These are phyloP conservation scores for Rhodotorula sp. DNA, from an alignment of 1,284 basidiomycete genomes.

Conservation along the genomic window DNA sequence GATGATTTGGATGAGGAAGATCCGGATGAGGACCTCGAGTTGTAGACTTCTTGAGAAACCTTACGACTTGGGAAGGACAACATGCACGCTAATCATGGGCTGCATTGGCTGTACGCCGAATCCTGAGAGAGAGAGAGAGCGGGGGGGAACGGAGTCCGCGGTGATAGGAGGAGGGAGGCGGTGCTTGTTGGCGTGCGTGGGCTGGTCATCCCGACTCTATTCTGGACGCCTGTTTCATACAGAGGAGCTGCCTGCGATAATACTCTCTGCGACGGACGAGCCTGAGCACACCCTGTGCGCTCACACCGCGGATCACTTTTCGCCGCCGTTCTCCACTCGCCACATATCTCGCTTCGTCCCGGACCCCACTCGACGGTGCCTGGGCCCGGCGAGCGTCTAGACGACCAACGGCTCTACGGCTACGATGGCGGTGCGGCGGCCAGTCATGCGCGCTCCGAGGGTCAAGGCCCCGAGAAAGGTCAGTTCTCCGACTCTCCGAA, in stretches of 20 bases:
- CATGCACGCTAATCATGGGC: no score
- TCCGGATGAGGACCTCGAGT: slow-evolving; percentile 82
- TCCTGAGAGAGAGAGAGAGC: no score
- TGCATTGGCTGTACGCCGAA: no score
- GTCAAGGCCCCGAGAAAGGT: slow-evolving; percentile 40
- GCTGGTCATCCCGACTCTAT: no score
- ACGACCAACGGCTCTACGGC: no score
- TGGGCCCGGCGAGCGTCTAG: not conserved
- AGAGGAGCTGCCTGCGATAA: not conserved
- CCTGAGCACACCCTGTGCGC: no score
- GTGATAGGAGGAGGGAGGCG: not conserved
- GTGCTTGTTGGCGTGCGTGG: not conserved
- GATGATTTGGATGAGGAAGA: slow-evolving; percentile 87
- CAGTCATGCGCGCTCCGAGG: slow-evolving; percentile 6
- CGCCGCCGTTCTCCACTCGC: not conserved
- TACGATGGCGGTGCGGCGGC: slow-evolving; percentile 21
- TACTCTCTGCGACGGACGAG: no score
- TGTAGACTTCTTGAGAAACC: slow-evolving; percentile 50
- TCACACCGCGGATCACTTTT: not conserved
- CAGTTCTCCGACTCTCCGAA: not conserved
- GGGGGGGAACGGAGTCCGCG: not conserved
- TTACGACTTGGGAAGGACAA: no score
- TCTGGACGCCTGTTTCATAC: no score
- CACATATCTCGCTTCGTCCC: not conserved
- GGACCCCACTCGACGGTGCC: not conserved